These are phyloP conservation scores for Mycena vitilis DNA, from an alignment of 768 basidiomycete species.

Conservation along the genomic window DNA sequence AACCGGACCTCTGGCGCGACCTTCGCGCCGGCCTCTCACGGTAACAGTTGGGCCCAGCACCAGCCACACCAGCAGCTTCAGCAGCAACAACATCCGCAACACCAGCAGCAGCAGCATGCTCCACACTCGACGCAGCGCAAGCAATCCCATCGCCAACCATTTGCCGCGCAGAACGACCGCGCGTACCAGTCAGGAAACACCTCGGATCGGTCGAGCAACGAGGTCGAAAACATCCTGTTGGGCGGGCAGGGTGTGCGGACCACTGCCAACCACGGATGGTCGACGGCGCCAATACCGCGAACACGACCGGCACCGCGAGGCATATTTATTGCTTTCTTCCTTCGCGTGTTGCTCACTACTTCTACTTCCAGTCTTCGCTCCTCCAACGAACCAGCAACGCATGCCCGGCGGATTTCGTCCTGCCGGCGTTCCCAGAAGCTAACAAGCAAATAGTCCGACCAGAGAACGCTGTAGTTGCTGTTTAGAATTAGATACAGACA, in stretches of 20 bases:
- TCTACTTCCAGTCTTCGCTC: constrained; percentile 54
- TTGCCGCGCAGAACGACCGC: constrained; percentile 51
- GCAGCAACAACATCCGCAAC: constrained; percentile 43
- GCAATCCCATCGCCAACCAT: constrained; percentile 63
- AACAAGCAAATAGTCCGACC: not conserved
- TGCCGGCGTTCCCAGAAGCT: constrained; percentile 43
- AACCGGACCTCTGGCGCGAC: constrained; percentile 55
- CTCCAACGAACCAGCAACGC: constrained; percentile 46
- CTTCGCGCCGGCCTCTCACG: constrained; percentile 42
- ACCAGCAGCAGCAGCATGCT: constrained; percentile 28
- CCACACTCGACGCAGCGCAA: constrained; percentile 47
- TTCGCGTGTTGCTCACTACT: not conserved
- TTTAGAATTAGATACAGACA: not conserved
- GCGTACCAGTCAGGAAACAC: constrained; percentile 57
- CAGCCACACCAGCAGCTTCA: constrained; percentile 49
- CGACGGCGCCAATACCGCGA: constrained; percentile 41
- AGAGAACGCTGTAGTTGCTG: too few relatives aligned
- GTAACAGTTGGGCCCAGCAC: constrained; percentile 47
- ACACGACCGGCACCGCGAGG: constrained; percentile 41
- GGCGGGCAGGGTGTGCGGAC: constrained; percentile 40
- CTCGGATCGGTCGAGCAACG: constrained; percentile 76
- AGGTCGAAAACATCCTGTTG: constrained; percentile 78
- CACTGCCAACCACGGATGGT: constrained; percentile 50
- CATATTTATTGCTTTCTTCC: constrained; percentile 18
- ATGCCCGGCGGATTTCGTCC: constrained; percentile 59